These are phyloP conservation scores for Chlorella vulgaris DNA, from an alignment of 139 green algal species.

Conservation along the genomic window DNA sequence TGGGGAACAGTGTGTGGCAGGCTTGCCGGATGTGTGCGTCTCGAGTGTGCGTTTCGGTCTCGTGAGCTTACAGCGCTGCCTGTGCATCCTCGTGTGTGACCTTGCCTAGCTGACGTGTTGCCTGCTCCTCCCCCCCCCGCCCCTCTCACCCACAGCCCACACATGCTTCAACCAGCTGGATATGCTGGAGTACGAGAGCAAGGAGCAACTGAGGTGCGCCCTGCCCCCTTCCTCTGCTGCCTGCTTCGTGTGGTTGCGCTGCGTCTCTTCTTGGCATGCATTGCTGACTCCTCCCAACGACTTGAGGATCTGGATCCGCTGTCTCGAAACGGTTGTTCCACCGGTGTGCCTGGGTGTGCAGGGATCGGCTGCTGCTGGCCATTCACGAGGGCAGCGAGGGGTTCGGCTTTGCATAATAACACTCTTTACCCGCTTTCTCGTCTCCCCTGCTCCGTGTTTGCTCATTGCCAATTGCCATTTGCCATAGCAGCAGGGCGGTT, in stretches of 20 bases:
- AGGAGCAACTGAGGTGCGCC: conserved; percentile 81
- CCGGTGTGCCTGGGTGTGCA: background rate
- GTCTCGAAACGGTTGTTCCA: background rate
- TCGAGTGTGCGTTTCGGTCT: no score
- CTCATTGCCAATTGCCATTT: no score
- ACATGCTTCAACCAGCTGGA: conserved; percentile 98
- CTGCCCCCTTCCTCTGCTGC: background rate
- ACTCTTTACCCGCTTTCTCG: no score
- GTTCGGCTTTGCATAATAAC: conserved; percentile 36
- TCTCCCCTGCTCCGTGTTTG: no score
- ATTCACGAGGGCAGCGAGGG: conserved; percentile 26
- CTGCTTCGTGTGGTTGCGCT: background rate
- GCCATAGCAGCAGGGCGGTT: no score
- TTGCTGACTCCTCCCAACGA: background rate
- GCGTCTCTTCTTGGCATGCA: background rate
- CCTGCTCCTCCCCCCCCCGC: background rate
- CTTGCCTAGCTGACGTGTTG: conserved; percentile 57
- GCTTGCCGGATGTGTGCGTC: no score
- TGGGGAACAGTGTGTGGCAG: no score
- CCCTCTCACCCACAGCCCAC: conserved; percentile 63
- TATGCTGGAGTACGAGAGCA: conserved; percentile 89
- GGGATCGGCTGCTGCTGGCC: conserved; percentile 14
- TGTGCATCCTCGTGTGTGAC: background rate
- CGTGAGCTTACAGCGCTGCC: background rate
- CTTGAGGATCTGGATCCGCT: background rate